Conservation (phyloP, 2,329 filamentous ascomycete genomes). For the Drechmeria coniospora region DNA sequence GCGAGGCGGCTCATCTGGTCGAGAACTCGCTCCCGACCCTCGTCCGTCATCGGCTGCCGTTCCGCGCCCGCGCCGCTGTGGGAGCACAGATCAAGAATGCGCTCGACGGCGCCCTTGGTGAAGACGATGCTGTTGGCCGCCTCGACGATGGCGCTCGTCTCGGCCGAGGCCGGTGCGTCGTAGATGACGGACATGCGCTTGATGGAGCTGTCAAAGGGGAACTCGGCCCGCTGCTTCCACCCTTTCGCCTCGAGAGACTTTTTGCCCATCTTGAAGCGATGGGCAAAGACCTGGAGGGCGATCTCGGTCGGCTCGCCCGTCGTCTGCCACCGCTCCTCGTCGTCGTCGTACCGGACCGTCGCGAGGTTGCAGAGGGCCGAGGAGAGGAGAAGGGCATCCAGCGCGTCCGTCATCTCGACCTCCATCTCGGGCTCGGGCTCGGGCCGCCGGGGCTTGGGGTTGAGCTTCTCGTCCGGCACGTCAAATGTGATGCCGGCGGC, state of each 20-base stretch:
- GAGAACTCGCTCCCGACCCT: conserved; percentile 33
- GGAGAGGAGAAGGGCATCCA: conserved; percentile 36
- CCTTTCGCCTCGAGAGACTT: conserved; percentile 32
- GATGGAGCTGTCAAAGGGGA: conserved; percentile 64
- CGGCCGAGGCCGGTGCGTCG: conserved; percentile 25
- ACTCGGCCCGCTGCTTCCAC: conserved; percentile 54
- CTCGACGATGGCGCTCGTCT: conserved; percentile 22
- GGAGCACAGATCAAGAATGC: conserved; percentile 40
- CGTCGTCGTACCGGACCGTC: conserved; percentile 39
- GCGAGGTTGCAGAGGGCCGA: conserved; percentile 51
- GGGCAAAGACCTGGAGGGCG: conserved; percentile 59
- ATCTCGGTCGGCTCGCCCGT: conserved; percentile 62
- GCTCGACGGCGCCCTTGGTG: conserved; percentile 48
- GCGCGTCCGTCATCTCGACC: conserved; percentile 31
- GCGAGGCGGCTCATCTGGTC: conserved; percentile 43
- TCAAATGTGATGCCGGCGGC: conserved; percentile 46
- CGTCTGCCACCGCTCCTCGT: conserved; percentile 46
- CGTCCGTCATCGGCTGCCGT: conserved; percentile 31
- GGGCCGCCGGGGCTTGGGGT: conserved; percentile 19
- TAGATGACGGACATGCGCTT: conserved; percentile 73
- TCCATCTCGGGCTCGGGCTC: conserved; percentile 18
- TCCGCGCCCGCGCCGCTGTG: conserved; percentile 27
- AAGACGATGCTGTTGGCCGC: conserved; percentile 36
- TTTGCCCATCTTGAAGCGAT: conserved; percentile 48
- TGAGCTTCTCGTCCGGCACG: conserved; percentile 40